phyloP scores from a whole-genome alignment of 1,284 basidiomycete species.

The Schizophyllum commune region DNA sequence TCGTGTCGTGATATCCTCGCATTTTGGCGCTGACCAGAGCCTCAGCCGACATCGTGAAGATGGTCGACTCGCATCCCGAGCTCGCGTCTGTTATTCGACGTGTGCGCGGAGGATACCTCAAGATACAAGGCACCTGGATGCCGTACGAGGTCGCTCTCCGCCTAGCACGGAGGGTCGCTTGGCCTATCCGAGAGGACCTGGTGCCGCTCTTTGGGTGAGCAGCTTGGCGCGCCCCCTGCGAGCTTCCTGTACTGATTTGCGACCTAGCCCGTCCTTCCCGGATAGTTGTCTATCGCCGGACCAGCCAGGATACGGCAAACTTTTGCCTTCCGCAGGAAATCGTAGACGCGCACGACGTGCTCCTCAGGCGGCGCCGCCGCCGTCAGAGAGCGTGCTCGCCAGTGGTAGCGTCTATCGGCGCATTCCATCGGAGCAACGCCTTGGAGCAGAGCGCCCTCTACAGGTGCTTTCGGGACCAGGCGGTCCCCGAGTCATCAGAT shows the following conservation, averaged over 20 bases:
- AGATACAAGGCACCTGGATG: constrained; percentile 88
- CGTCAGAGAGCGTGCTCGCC: background rate
- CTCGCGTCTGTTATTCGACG: constrained; percentile 71
- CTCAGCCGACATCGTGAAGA: constrained; percentile 80
- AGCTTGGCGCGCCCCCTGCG: background rate
- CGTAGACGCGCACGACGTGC: constrained; percentile 53
- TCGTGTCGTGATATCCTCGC: background rate
- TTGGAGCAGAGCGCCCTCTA: background rate
- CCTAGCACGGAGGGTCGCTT: constrained; percentile 78
- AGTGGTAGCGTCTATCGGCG: background rate
- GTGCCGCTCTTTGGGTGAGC: constrained; percentile 75
- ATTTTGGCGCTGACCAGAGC: background rate
- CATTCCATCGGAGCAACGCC: background rate
- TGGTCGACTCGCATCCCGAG: constrained; percentile 83
- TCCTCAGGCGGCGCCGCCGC: constrained; percentile 13
- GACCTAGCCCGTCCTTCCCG: constrained; percentile 58
- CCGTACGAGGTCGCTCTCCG: constrained; percentile 77
- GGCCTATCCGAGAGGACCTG: constrained; percentile 79
- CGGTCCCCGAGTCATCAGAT: background rate
- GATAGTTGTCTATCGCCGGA: constrained; percentile 72
- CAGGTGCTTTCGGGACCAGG: background rate
- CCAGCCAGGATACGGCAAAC: constrained; percentile 75
- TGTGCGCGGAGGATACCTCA: constrained; percentile 79
- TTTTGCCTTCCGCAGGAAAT: constrained; percentile 54
- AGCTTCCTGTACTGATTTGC: constrained; percentile 9